Evolutionary conservation across 2,329 filamentous ascomycete genomes (phyloP).

Genomic region (Malbranchea cinnamomea): DNA sequence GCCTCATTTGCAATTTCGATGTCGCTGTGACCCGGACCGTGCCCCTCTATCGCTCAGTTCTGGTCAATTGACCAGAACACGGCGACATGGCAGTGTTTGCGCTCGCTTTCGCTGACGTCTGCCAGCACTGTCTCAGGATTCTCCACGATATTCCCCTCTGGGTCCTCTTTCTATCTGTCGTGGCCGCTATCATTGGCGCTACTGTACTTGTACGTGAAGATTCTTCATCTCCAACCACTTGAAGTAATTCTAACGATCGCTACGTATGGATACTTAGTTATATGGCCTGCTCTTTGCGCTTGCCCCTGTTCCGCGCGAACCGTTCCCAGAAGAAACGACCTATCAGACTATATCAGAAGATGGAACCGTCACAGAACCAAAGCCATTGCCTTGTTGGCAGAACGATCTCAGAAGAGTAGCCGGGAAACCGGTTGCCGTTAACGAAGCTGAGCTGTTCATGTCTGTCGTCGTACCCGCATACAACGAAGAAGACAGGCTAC

Average conservation of each 20-base stretch:
- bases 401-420: constrained; percentile 61
- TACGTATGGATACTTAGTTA: constrained; percentile 30
- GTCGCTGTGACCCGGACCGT: too few species aligned
- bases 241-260: constrained; percentile 2
- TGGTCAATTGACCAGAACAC: constrained; percentile 11
- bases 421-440: constrained; percentile 42
- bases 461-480: constrained; percentile 89
- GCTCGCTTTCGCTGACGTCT: constrained; percentile 11
- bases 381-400: constrained; percentile 70
- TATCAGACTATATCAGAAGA: constrained; percentile 62
- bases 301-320: constrained; percentile 64
- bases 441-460: constrained; percentile 67
- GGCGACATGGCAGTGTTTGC: constrained; percentile 3
- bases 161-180: constrained; percentile 16
- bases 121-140: constrained; percentile 19
- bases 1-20: too few species aligned
- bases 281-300: constrained; percentile 57
- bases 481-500: constrained; percentile 76
- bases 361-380: constrained; percentile 39
- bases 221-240: constrained; percentile 2
- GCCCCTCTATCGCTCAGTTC: constrained; percentile 7
- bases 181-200: constrained; percentile 18
- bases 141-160: constrained; percentile 16
- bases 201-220: constrained; percentile 21
- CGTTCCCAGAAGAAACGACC: constrained; percentile 64